phyloP scores from a whole-genome alignment of 2,329 filamentous ascomycete genomes.

The Tricladium varicosporioides region DNA sequence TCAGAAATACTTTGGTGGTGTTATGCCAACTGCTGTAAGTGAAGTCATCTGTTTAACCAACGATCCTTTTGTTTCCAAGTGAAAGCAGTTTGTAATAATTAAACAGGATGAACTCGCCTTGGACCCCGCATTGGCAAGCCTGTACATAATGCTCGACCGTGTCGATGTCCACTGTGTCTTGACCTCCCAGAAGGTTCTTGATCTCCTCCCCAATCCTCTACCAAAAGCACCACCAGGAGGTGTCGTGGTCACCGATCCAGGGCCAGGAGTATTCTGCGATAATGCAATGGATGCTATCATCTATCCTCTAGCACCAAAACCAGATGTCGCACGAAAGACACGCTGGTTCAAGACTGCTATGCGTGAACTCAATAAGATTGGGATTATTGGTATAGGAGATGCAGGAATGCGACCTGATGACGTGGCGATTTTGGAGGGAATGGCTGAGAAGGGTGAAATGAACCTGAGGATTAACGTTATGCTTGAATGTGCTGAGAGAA shows the following conservation, averaged over 20 bases:
- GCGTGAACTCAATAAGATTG: slow-evolving; percentile 59
- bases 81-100: background rate
- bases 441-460: slow-evolving; percentile 53
- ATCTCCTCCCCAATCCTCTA: slow-evolving; percentile 51
- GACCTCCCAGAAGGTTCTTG: slow-evolving; percentile 63
- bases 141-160: slow-evolving; percentile 68
- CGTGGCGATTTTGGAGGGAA: slow-evolving; percentile 51
- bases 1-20: slow-evolving; percentile 58
- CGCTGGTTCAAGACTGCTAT: slow-evolving; percentile 59
- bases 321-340: slow-evolving; percentile 50
- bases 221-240: slow-evolving; percentile 57
- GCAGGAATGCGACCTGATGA: slow-evolving; percentile 59
- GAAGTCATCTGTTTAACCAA: no score
- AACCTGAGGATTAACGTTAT: slow-evolving; percentile 66
- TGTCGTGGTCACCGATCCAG: slow-evolving; percentile 59
- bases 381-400: slow-evolving; percentile 68
- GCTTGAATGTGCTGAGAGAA: slow-evolving; percentile 63
- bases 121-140: slow-evolving; percentile 48
- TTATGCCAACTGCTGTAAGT: slow-evolving; percentile 57
- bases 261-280: slow-evolving; percentile 69
- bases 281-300: slow-evolving; percentile 65
- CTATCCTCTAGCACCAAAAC: slow-evolving; percentile 54
- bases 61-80: background rate
- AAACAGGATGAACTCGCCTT: slow-evolving; percentile 52
- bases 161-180: slow-evolving; percentile 70